Conservation (phyloP, 805 yeast species). For the Kodamaea lidongshanica region DNA sequence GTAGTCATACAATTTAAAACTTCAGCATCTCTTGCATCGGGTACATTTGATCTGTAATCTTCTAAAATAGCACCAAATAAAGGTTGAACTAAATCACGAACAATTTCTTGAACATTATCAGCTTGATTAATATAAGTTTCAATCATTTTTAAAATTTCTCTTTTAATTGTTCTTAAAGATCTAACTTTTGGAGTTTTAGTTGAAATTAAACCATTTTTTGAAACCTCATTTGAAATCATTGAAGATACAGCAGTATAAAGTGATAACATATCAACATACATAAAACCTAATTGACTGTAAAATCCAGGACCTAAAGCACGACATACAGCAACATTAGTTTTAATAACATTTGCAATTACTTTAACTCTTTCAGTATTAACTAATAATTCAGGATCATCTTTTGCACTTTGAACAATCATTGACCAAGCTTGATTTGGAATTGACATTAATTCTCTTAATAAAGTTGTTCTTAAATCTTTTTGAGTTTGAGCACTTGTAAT, state of each 20-base stretch:
- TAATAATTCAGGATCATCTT: constrained; percentile 73
- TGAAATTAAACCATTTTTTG: constrained; percentile 76
- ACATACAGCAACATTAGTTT: constrained; percentile 94
- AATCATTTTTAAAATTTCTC: constrained; percentile 82
- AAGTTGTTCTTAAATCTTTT: constrained; percentile 59
- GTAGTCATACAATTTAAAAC: constrained; percentile 93
- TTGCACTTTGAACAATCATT: constrained; percentile 79
- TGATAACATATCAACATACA: constrained; percentile 84
- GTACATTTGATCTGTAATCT: constrained; percentile 82
- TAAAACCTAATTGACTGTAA: constrained; percentile 77
- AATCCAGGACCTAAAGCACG: constrained; percentile 90
- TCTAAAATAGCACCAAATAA: constrained; percentile 78
- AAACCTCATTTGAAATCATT: constrained; percentile 76
- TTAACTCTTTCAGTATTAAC: constrained; percentile 80
- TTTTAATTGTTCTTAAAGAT: constrained; percentile 92
- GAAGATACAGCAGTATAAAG: constrained; percentile 83
- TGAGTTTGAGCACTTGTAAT: constrained; percentile 84
- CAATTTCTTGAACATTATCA: constrained; percentile 78
- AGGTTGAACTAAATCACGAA: constrained; percentile 74
- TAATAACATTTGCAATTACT: constrained; percentile 86
- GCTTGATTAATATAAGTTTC: constrained; percentile 88
- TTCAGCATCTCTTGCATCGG: constrained; percentile 97
- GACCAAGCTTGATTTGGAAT: constrained; percentile 94
- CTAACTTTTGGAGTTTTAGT: constrained; percentile 94
- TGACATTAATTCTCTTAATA: constrained; percentile 75